Base-by-base conservation (phyloP, 306 rosid genomes). In the Gillenia trifoliata region DNA sequence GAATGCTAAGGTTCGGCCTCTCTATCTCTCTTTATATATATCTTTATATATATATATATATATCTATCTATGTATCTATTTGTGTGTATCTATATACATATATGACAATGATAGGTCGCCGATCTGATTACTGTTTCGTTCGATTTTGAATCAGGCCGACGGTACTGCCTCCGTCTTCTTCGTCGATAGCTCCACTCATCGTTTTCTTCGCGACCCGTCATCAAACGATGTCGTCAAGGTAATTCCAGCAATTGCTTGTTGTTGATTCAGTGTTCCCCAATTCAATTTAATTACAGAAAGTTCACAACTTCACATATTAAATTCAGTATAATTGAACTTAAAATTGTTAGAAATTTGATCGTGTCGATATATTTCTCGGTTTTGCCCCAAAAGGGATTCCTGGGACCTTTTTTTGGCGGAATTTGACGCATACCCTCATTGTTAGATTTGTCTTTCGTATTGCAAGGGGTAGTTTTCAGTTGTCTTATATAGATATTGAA, bases 221-320 rank as follows among this genome's bases (percentile, higher is more conserved):
- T 40, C 80, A 8, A 75, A 75, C 62, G 82, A 85, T 85, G 83
- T 69, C 45, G 72, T 68, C 72, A 64, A 82, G 91, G 91, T 80
- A 45, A 68, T 57, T 67, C 2, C 65, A 8, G 10, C 76, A 26
- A 57, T 50, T 61, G 26, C n/a, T 68, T 74, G 36, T 68, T 74
- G 36, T 41, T 5, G 47, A 15, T 56, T 9, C 54, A 10, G 25
- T 43, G 10, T 17, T 1, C 72, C 16, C 22, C 52, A 15, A 34
- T 71, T 56, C 16, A 57, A 45, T 70, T 70, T 36, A 8, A 36
- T 36, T 36, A 36, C 0, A 0, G 6, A 0, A 36, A 8, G 10
- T 7, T 36, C 40, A 36, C 40, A 36, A 36, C 40, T 36, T 36
- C 19, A 29, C 54, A 19, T 11, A n/a, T 43, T 29, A 5, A 74